Evolutionary conservation across 192 early-diverging fungal species (phyloP).

Genomic region (Paraglomus occultum): DNA sequence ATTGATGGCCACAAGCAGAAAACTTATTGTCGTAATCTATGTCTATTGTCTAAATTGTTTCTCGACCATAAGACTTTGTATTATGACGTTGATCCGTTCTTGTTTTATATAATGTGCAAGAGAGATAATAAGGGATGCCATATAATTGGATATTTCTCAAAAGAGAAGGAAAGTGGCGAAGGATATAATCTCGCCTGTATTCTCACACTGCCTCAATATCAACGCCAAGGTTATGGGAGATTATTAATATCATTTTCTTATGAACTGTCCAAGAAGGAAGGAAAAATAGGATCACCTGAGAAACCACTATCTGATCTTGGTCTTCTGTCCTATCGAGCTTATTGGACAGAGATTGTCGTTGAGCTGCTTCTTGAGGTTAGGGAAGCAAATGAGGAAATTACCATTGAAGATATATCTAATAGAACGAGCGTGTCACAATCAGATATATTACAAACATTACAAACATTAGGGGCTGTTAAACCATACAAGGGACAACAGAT

Average conservation of each 20-base stretch:
- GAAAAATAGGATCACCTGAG: constrained; percentile 92
- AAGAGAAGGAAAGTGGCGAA: constrained; percentile 96
- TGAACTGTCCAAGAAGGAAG: constrained; percentile 92
- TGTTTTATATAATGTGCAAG: constrained; percentile 95
- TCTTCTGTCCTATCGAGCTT: constrained; percentile 89
- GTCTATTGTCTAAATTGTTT: constrained; percentile 94
- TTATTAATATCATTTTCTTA: constrained; percentile 97
- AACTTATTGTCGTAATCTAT: constrained; percentile 92
- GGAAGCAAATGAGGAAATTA: constrained; percentile 66
- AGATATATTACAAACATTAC: constrained; percentile 91
- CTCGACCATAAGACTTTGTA: constrained; percentile 99
- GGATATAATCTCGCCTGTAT: constrained; percentile 99
- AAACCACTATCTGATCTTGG: constrained; percentile 98
- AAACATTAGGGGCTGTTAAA: constrained; percentile 84
- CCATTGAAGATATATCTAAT: constrained; percentile 86
- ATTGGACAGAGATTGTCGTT: constrained; percentile 91
- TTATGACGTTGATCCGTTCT: constrained; percentile 98
- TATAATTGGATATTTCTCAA: constrained; percentile 97
- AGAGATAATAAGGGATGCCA: constrained; percentile 85
- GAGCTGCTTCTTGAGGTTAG: constrained; percentile 66
- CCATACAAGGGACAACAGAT: constrained; percentile 90
- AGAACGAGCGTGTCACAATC: constrained; percentile 82
- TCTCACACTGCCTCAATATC: constrained; percentile 94
- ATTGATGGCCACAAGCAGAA: constrained; percentile 96
- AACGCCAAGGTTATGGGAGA: constrained; percentile 94